A percentile compares a stretch with the other conserved stretches of the same genome.
These are phyloP conservation scores for Eutreptiella sp. DNA, from an alignment of 208 protist species.

Conservation along the genomic window DNA sequence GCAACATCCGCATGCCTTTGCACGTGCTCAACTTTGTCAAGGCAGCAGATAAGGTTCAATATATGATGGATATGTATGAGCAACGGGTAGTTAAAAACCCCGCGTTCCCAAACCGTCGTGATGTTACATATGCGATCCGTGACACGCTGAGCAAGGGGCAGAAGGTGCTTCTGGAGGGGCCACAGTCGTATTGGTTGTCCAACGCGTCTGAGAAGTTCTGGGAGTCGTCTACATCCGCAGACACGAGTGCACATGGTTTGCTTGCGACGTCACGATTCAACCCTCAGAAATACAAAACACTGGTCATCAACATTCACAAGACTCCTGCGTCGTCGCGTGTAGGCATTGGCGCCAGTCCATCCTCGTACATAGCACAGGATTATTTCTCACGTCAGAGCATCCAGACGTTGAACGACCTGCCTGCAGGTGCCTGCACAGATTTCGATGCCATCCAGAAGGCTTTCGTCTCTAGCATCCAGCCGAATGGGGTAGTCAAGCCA, in stretches of 20 bases:
- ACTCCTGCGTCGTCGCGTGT: conserved; percentile 75
- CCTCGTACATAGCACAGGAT: conserved; percentile 75
- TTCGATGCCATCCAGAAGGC: conserved; percentile 72
- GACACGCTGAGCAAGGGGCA: conserved; percentile 55
- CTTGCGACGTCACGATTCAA: conserved; percentile 74
- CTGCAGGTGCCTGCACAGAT: conserved; percentile 49
- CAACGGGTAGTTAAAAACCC: conserved; percentile 61
- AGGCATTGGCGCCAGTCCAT: conserved; percentile 75
- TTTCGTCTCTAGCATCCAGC: conserved; percentile 41
- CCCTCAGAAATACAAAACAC: conserved; percentile 55
- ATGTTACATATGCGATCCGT: conserved; percentile 69
- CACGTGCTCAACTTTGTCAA: conserved; percentile 70
- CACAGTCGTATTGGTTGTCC: conserved; percentile 82
- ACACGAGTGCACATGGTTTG: conserved; percentile 68
- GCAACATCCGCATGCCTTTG: conserved; percentile 58
- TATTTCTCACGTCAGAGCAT: conserved; percentile 70
- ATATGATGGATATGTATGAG: conserved; percentile 63
- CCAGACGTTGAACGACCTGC: conserved; percentile 64
- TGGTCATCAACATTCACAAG: conserved; percentile 84
- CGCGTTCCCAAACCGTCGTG: conserved; percentile 62
- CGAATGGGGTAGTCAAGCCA: conserved; percentile 68
- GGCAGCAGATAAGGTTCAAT: conserved; percentile 68
- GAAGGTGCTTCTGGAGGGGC: conserved; percentile 77
- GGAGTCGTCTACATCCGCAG: conserved; percentile 75
- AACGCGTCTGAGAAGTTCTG: conserved; percentile 83